Percentiles rank a stretch among this genome's conserved stretches.
phyloP scores from a whole-genome alignment of 2,329 filamentous ascomycete genomes.

The Achaetomium macrosporum region DNA sequence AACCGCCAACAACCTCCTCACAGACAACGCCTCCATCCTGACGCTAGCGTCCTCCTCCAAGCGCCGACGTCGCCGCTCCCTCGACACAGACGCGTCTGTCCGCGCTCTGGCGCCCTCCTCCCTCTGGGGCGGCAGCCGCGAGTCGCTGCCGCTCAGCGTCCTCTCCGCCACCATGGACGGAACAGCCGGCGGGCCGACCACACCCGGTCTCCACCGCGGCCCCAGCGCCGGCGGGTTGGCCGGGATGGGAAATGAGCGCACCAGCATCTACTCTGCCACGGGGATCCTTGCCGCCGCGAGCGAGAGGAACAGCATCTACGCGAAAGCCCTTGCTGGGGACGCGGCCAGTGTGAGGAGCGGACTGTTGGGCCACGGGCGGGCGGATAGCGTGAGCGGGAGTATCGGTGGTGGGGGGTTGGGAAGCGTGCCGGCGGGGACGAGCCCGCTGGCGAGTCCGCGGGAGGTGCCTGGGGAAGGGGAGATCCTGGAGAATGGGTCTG shows the following conservation, averaged over 20 bases:
- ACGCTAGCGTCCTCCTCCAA: constrained; percentile 80
- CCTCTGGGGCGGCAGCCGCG: constrained; percentile 73
- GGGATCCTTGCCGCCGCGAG: constrained; percentile 53
- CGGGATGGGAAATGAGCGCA: constrained; percentile 53
- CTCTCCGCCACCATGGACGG: constrained; percentile 64
- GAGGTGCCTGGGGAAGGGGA: constrained; percentile 37
- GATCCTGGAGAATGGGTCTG: constrained; percentile 24
- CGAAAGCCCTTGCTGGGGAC: constrained; percentile 48
- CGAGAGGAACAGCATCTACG: constrained; percentile 78
- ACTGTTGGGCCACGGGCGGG: constrained; percentile 66
- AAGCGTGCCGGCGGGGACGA: constrained; percentile 53
- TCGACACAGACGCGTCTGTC: constrained; percentile 82
- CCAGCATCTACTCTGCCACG: constrained; percentile 74
- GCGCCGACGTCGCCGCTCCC: constrained; percentile 66
- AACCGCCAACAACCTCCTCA: constrained; percentile 74
- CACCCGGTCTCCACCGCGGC: constrained; percentile 47
- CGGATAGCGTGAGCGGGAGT: constrained; percentile 77
- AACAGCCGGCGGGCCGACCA: constrained; percentile 30
- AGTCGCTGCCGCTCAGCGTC: constrained; percentile 72
- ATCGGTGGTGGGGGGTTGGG: constrained; percentile 46
- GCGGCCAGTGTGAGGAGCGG: constrained; percentile 75
- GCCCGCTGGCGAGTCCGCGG: constrained; percentile 43
- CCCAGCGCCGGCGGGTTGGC: constrained; percentile 20
- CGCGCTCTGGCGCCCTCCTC: constrained; percentile 78
- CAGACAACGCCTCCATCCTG: constrained; percentile 80